Evolutionary conservation across 345 rosid genomes (phyloP), one percentile per base, ranked within the genome.

Genomic region (Acer yangbiense): DNA sequence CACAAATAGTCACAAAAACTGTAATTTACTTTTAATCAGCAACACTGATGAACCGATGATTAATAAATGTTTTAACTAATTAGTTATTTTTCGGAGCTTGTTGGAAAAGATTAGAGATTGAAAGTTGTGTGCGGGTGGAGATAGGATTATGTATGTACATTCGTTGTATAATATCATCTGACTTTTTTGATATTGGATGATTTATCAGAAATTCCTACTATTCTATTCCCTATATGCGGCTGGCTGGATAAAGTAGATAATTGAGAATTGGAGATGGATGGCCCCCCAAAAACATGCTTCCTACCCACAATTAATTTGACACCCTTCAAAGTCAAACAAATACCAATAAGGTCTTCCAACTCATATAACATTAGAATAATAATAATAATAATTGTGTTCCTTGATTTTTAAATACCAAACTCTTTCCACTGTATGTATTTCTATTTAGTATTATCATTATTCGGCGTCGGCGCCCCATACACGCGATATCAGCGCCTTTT

Each of bases 221-320:
- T 7, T n/a, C 76, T 32, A 72, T 7, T n/a, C 17, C 4, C 23
- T 0, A 32, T 65, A 54, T 18, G 55, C 17, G 20, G 21, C 9
- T 4, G 7, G 46, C 3, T 9, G 6, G 2, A 43, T 43, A n/a
- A 32, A 32, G 39, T 32, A 32, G 39, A 32, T 32, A 32, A 32
- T 32, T 32, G 39, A 32, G 39, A 32, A 32, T 32, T 32, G 39
- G 4, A 6, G 4, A 32, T 2, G 4, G 39, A 32, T 0, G 39
- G 6, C 39, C 39, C 39, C 39, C 5, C 39, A 32, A 32, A 32
- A 32, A 32, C 39, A 32, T 32, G 39, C 39, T 32, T 32, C 4
- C 39, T 32, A 3, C 65, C 69, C 79, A 63, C 76, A 32, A 17
- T 57, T 81, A 32, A 17, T 57, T 81, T 32, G 39, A 32, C 39